Evolutionary conservation across 2,329 filamentous ascomycete species (phyloP).

Genomic region (Stemphylium vesicarium): DNA sequence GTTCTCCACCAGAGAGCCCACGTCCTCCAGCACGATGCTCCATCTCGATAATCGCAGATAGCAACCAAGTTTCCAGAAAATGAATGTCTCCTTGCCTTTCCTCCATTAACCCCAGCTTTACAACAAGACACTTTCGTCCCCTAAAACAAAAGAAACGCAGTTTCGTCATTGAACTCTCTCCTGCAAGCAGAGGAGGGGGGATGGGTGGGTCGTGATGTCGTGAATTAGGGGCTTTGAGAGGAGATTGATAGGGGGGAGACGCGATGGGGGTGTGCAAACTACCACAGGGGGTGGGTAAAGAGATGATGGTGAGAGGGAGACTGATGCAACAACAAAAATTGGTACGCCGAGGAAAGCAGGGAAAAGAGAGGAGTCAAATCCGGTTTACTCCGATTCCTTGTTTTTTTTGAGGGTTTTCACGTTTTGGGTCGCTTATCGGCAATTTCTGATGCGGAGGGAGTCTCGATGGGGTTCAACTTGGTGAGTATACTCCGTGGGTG

Average conservation of each 20-base stretch:
- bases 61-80: slow-evolving; percentile 27
- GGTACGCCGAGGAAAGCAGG: slow-evolving; percentile 37
- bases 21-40: slow-evolving; percentile 32
- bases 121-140: slow-evolving; percentile 24
- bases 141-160: slow-evolving; percentile 44
- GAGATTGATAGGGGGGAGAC: slow-evolving; percentile 10
- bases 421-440: slow-evolving; percentile 28
- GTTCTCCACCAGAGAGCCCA: slow-evolving; percentile 25
- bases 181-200: slow-evolving; percentile 31
- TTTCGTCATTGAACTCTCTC: slow-evolving; percentile 45
- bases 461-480: slow-evolving; percentile 15
- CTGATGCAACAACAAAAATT: slow-evolving; percentile 27
- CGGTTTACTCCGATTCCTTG: slow-evolving; percentile 23
- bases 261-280: slow-evolving; percentile 39
- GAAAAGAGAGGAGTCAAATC: slow-evolving; percentile 35
- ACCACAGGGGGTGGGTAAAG: slow-evolving; percentile 17
- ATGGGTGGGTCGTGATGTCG: slow-evolving; percentile 15
- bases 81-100: slow-evolving; percentile 22
- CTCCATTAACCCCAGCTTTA: slow-evolving; percentile 5
- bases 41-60: slow-evolving; percentile 26
- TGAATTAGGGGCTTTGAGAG: slow-evolving; percentile 12
- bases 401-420: slow-evolving; percentile 42
- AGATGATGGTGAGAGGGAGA: slow-evolving; percentile 19
- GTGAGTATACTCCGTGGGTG: slow-evolving; percentile 21
- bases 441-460: slow-evolving; percentile 29